Evolutionary conservation across 495 filamentous ascomycete genomes (phyloP).

Genomic region (Parachaetomium inaequale): DNA sequence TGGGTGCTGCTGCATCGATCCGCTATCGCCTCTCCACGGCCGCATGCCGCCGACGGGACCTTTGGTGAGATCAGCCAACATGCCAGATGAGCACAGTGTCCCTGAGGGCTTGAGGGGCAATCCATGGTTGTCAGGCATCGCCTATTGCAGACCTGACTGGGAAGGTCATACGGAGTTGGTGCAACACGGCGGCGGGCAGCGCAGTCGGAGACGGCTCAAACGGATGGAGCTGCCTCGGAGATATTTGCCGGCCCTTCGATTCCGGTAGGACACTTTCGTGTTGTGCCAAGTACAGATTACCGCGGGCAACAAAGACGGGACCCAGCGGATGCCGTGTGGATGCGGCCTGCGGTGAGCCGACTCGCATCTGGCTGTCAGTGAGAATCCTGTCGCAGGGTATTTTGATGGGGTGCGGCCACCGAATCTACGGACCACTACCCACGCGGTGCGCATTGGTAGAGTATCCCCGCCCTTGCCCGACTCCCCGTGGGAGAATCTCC

Average conservation of each 20-base stretch:
- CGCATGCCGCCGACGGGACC: background rate
- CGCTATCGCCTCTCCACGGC: background rate
- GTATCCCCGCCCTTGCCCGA: too few relatives aligned
- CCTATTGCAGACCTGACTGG: background rate
- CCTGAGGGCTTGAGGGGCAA: too few relatives aligned
- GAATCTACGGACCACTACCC: too few relatives aligned
- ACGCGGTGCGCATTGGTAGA: too few relatives aligned
- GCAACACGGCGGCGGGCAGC: background rate
- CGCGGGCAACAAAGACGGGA: background rate
- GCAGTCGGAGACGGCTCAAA: too few relatives aligned
- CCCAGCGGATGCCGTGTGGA: background rate
- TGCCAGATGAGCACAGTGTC: background rate
- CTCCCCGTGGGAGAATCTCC: too few relatives aligned
- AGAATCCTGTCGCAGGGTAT: too few relatives aligned
- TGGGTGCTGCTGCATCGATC: conserved; percentile 12
- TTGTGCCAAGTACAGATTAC: background rate
- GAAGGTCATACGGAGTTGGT: background rate
- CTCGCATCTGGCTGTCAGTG: background rate
- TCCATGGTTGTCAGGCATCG: background rate
- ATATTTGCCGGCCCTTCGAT: background rate
- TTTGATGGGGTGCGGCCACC: too few relatives aligned
- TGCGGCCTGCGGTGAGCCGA: background rate
- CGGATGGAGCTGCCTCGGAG: conserved; percentile 5
- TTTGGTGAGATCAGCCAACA: background rate
- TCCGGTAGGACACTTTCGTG: too few relatives aligned